phyloP scores from a whole-genome alignment of 805 yeast genomes.

The Komagataella kurtzmanii region DNA sequence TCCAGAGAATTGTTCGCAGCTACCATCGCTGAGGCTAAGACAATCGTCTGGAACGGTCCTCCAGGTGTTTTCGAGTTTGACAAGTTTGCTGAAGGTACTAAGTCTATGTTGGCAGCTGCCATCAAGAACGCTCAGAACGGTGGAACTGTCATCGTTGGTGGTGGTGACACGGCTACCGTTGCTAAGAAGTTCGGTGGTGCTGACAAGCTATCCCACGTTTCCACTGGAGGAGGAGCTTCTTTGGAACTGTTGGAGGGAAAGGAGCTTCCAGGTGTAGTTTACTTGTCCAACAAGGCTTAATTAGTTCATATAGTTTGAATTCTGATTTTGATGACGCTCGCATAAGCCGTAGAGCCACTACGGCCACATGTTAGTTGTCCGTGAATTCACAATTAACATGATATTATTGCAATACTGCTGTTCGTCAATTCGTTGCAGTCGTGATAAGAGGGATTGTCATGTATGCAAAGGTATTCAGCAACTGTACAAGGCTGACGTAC shows the following conservation, averaged over 20 bases:
- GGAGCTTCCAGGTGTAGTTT: slow-evolving; percentile 94
- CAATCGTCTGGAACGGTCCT: slow-evolving; percentile 99
- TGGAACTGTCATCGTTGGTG: slow-evolving; percentile 93
- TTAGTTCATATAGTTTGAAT: not conserved
- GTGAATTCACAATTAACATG: too few relatives aligned
- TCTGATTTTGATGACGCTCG: not conserved
- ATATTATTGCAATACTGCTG: too few relatives aligned
- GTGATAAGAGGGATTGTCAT: too few relatives aligned
- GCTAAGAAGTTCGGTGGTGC: slow-evolving; percentile 97
- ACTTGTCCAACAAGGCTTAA: slow-evolving; percentile 46
- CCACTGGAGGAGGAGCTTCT: slow-evolving; percentile 99
- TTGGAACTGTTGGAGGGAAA: slow-evolving; percentile 98
- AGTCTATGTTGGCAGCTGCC: slow-evolving; percentile 77
- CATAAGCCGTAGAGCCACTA: too few relatives aligned
- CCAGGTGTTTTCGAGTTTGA: slow-evolving; percentile 99
- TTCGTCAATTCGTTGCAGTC: too few relatives aligned
- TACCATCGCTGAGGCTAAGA: slow-evolving; percentile 86
- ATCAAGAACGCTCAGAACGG: slow-evolving; percentile 80
- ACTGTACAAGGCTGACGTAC: too few relatives aligned
- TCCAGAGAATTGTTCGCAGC: slow-evolving; percentile 66
- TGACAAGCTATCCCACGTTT: slow-evolving; percentile 93
- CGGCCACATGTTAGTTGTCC: too few relatives aligned
- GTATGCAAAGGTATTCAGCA: too few relatives aligned
- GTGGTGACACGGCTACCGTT: slow-evolving; percentile 99
- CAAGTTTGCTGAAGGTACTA: slow-evolving; percentile 83